Evolutionary conservation across 2,329 filamentous ascomycete genomes (phyloP).

Genomic region (Trichoderma hamatum): DNA sequence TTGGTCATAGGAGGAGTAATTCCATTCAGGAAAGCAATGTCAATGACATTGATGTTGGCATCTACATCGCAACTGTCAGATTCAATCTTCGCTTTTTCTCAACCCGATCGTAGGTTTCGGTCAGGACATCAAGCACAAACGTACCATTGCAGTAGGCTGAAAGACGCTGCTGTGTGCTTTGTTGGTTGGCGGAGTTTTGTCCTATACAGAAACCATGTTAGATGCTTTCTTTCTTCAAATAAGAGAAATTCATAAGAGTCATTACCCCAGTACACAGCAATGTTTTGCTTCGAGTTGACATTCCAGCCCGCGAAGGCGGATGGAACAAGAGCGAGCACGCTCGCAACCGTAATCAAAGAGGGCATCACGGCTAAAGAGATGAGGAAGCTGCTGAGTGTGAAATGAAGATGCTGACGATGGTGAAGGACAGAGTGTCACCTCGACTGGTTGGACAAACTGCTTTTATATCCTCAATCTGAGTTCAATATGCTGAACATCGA

Average conservation of each 20-base stretch:
- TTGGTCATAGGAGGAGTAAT: constrained; percentile 61
- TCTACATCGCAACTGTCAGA: constrained; percentile 37
- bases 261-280: constrained; percentile 69
- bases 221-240: too few relatives aligned
- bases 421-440: constrained; percentile 11
- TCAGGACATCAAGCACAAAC: constrained; percentile 30
- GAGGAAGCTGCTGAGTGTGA: not conserved
- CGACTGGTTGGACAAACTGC: constrained; percentile 11
- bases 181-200: constrained; percentile 63
- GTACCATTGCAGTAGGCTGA: constrained; percentile 62
- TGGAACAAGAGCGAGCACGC: constrained; percentile 36
- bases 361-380: constrained; percentile 19
- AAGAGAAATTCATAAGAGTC: not conserved
- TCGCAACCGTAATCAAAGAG: constrained; percentile 29
- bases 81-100: not conserved
- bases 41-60: constrained; percentile 58
- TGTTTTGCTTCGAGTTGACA: constrained; percentile 51
- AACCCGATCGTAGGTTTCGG: too few relatives aligned
- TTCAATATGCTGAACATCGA: not conserved
- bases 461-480: constrained; percentile 16
- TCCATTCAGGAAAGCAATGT: constrained; percentile 63
- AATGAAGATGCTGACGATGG: not conserved
- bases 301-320: constrained; percentile 48
- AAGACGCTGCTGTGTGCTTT: constrained; percentile 57
- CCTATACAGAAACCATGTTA: constrained; percentile 35